These are phyloP conservation scores for Pyrenophora seminiperda DNA, from an alignment of 2,329 filamentous ascomycete genomes.

Conservation along the genomic window DNA sequence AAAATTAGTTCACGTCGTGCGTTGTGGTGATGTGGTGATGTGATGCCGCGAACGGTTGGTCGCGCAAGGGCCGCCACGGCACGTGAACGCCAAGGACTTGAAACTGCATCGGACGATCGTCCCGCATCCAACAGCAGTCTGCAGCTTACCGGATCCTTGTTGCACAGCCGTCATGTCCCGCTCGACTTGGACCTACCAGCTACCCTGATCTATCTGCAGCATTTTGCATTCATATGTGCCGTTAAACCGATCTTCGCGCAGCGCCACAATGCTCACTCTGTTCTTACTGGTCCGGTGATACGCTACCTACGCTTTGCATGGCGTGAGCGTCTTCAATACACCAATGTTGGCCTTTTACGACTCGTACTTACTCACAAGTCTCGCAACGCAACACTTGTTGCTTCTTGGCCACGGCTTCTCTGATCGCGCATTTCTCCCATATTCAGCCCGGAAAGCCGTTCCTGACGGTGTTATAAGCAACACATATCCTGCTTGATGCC, in stretches of 20 bases:
- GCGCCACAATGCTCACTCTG: conserved; percentile 7
- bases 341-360: neutral
- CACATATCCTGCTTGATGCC: neutral
- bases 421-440: neutral
- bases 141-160: conserved; percentile 10
- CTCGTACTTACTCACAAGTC: neutral
- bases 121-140: conserved; percentile 4
- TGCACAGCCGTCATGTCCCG: conserved; percentile 2
- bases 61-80: conserved; percentile 1
- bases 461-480: conserved; percentile 7
- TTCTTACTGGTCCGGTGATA: conserved; percentile 3
- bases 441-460: conserved; percentile 4
- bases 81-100: conserved; percentile 11
- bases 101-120: neutral
- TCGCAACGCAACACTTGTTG: neutral
- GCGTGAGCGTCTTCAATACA: neutral
- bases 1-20: neutral
- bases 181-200: neutral
- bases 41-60: neutral
- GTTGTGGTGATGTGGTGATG: too few species aligned
- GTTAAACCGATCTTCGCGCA: conserved; percentile 13
- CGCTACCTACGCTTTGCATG: conserved; percentile 6
- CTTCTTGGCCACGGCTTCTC: conserved; percentile 6
- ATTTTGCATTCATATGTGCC: conserved; percentile 15
- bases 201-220: neutral